Conservation (phyloP, 371 early-diverging fungal species). For the Sporodiniella umbellata region DNA sequence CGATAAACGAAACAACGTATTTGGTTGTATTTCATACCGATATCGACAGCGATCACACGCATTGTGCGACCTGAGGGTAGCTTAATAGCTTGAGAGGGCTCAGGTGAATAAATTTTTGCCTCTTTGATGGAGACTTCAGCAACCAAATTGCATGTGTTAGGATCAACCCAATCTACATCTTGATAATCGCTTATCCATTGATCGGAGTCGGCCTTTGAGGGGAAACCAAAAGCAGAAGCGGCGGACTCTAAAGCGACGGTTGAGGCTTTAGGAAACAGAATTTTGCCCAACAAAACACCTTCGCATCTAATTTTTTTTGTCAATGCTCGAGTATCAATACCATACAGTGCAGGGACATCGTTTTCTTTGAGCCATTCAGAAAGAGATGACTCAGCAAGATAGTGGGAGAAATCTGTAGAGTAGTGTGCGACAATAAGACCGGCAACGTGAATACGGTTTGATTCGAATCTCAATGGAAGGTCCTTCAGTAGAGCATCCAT, state of each 20-base stretch:
- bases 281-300: conserved; percentile 85
- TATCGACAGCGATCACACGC: conserved; percentile 88
- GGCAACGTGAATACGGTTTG: conserved; percentile 76
- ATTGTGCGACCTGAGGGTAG: conserved; percentile 75
- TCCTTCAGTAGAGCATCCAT: conserved; percentile 80
- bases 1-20: conserved; percentile 93
- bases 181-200: conserved; percentile 68
- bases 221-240: conserved; percentile 28
- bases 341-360: conserved; percentile 87
- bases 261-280: conserved; percentile 77
- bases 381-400: conserved; percentile 85
- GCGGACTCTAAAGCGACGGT: conserved; percentile 49
- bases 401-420: conserved; percentile 86
- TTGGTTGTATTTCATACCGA: conserved; percentile 98
- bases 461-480: conserved; percentile 84
- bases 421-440: conserved; percentile 90
- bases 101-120: conserved; percentile 70
- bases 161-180: conserved; percentile 88
- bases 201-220: conserved; percentile 40
- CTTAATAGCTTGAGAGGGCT: conserved; percentile 55
- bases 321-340: conserved; percentile 92
- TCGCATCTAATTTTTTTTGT: conserved; percentile 81
- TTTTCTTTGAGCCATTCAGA: conserved; percentile 86
- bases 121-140: conserved; percentile 87
- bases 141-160: conserved; percentile 90